These are phyloP conservation scores for Clitopilus hobsonii DNA, from an alignment of 768 basidiomycete species.

Conservation along the genomic window DNA sequence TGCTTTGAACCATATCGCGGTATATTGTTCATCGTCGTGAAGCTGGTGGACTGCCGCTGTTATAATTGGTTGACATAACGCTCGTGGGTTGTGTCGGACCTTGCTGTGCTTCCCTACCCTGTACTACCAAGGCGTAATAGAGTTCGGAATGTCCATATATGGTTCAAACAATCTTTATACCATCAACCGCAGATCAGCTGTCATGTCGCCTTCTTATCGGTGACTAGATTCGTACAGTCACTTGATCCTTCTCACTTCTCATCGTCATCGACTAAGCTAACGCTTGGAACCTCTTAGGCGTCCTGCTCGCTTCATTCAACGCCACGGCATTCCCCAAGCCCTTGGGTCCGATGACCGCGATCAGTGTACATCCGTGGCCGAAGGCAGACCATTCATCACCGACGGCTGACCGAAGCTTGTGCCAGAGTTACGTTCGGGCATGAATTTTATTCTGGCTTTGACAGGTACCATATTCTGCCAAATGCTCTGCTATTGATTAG, in stretches of 20 bases:
- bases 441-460: background rate
- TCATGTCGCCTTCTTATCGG: background rate
- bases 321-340: background rate
- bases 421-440: background rate
- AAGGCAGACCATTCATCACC: background rate
- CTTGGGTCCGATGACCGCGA: too few relatives aligned
- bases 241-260: background rate
- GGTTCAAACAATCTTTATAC: background rate
- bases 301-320: background rate
- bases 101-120: background rate
- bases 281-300: background rate
- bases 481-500: background rate
- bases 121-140: slow-evolving; percentile 1
- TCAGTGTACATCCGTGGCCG: background rate
- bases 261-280: background rate
- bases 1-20: slow-evolving; percentile 42
- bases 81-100: background rate
- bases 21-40: background rate
- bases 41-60: background rate
- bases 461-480: background rate
- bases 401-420: background rate
- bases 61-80: background rate
- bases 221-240: background rate
- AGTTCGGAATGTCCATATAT: background rate
- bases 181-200: slow-evolving; percentile 1